Base-by-base conservation (phyloP, 306 rosid genomes). In the Lathyrus oleraceus region DNA sequence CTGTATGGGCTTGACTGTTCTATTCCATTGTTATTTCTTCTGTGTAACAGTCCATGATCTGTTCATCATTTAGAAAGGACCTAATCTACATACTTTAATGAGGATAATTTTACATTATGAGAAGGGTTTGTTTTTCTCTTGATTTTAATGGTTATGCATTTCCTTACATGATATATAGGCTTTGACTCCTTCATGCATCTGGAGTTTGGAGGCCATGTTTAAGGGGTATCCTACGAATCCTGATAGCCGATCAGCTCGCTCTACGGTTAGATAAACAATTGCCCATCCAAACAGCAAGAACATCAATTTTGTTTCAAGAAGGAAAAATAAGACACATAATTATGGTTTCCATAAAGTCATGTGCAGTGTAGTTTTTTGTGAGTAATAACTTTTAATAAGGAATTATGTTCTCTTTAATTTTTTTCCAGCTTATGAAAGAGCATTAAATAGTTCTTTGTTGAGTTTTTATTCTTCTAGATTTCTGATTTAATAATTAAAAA, bases 191-290 rank as follows among this genome's bases (percentile, higher is more conserved):
- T 23, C 48, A 17, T 84, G 88, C 68, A 30, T 84, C 39, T 43
- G 8, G 69, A 67, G 58, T 36, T 68, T 84, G 51, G 58, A 76
- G 49, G 13, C 72, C 43, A 3, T 74, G 12, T 77, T 81, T 51
- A 76, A 25, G 60, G 63, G 77, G 25, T 13, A 78, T 61, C 74
- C 69, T 20, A 77, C 85, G 16, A 80, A 40, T 70, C 87, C 85
- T 12, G 32, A 74, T 51, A 75, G 76, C 72, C 69, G 65, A 51
- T 78, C 85, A 43, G 71, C 88, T 70, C 77, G 69, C 28, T 51
- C 59, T 10, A 56, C 73, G 2, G 17, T 57, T 70, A 39, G 79
- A 81, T 84, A 68, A 77, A 28, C 15, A 38, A 43, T 23, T 65
- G 68, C 64, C 17, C 39, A 11, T 4, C 12, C 40, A n/a, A 56